Evolutionary conservation across 768 basidiomycete genomes (phyloP), one percentile per base, ranked within the genome.

Genomic region (Lentinula detonsa): DNA sequence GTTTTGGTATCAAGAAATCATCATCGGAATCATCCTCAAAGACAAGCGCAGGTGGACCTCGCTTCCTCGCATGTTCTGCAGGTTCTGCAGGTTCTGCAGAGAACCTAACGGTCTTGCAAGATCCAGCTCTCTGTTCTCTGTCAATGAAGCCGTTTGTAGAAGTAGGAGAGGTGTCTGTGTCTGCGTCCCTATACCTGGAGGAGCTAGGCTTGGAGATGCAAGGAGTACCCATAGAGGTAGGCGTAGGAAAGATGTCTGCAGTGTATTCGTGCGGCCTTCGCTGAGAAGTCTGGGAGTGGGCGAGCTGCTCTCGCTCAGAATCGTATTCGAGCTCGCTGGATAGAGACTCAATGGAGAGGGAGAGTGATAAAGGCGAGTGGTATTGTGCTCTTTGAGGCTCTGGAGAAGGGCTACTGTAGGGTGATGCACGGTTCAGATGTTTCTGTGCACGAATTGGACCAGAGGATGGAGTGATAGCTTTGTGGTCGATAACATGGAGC

Each of bases 1-100:
- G 67, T 31, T 68, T 68, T 15, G 63, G 49, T 37, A 68, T 68
- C 52, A 31, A 49, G 16, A 18, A 9, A 49, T 18, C 48, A 15
- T 49, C 48, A 8, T 39, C 43, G 8, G 43, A 45, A 45, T 45
- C n/a, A 7, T 45, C 43, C n/a, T 45, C 43, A 18, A 45, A 45
- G n/a, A 45, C 43, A 16, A 45, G 15, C 1, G 43, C 43, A 16
- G 43, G 43, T 45, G 43, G 43, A 45, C n/a, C n/a, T 7, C n/a
- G 43, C n/a, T 45, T 28, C 28, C 28, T 28, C 28, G 28, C 37
- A 13, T 13, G 37, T 50, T 33, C 21, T 31, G 10, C 9, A 50
- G 23, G 37, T 50, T 33, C 21, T 31, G 10, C 9, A 50, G 23
- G 9, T 11, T 23, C 8, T 4, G 21, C 9, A 50, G 13, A 16